A percentile compares a stretch with the other conserved stretches of the same genome.
These are phyloP conservation scores for Heterococcus sp. DNA, from an alignment of 108 stramenopile genomes.

Conservation along the genomic window DNA sequence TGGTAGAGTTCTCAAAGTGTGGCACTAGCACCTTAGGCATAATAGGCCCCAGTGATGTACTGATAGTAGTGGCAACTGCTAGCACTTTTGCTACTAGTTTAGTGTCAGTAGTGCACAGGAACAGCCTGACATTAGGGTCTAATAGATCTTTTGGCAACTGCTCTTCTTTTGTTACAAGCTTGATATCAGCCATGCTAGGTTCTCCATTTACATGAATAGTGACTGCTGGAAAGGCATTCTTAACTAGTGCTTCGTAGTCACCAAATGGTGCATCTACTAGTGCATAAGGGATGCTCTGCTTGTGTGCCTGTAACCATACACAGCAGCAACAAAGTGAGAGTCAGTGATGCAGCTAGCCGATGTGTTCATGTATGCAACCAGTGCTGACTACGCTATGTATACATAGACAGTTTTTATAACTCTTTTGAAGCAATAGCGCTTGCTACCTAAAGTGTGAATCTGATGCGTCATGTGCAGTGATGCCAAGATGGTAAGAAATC, in stretches of 20 bases:
- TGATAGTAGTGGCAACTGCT: conserved; percentile 16
- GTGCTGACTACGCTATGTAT: too few relatives aligned
- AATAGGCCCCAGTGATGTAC: conserved; percentile 34
- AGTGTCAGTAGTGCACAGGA: conserved; percentile 24
- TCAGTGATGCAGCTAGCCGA: too few relatives aligned
- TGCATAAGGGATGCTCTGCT: not conserved
- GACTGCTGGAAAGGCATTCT: conserved; percentile 24
- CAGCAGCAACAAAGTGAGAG: too few relatives aligned
- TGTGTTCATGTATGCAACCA: too few relatives aligned
- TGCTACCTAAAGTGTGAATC: too few relatives aligned
- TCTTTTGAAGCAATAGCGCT: too few relatives aligned
- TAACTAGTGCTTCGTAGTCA: conserved; percentile 33
- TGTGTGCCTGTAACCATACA: not conserved
- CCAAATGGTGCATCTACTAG: conserved; percentile 39
- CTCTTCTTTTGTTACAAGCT: conserved; percentile 9
- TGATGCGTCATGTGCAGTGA: too few relatives aligned
- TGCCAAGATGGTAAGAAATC: too few relatives aligned
- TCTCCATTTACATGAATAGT: conserved; percentile 39
- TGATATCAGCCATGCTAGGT: conserved; percentile 14
- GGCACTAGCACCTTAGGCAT: conserved; percentile 38
- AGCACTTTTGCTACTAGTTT: conserved; percentile 14
- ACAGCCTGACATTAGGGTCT: conserved; percentile 18
- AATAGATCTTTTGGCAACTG: conserved; percentile 28
- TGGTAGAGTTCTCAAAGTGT: conserved; percentile 18
- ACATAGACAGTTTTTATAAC: too few relatives aligned